Conservation (phyloP, 176 grass and related monocot species). For the Cenchrus purpureus region DNA sequence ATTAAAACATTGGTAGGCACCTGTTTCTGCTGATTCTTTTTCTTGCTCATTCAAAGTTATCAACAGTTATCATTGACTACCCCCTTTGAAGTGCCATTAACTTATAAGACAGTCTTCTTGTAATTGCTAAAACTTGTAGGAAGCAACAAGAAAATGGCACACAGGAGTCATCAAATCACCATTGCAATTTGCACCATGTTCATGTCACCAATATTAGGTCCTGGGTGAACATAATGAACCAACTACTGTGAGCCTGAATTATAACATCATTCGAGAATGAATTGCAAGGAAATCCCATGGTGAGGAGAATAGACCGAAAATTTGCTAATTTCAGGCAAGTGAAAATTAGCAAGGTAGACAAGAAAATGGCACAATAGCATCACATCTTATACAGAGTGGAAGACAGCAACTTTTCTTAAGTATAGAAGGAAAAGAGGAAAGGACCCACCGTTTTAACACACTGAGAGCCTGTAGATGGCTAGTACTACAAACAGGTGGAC, state of each 20-base stretch:
- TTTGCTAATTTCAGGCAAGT: neutral
- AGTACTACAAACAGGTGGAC: neutral
- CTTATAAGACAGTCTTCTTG: neutral
- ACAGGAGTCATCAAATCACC: neutral
- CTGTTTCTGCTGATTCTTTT: slow-evolving; percentile 2
- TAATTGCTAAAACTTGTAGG: neutral
- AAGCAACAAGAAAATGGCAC: neutral
- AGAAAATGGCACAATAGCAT: neutral
- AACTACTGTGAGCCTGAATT: neutral
- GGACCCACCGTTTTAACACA: neutral
- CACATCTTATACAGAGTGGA: neutral
- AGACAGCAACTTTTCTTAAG: neutral
- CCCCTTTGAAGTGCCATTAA: neutral
- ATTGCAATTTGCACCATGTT: neutral
- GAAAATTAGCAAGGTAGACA: neutral
- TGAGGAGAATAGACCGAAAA: neutral
- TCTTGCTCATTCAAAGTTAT: neutral
- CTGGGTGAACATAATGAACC: neutral
- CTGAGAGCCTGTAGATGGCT: neutral
- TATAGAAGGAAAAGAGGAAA: neutral
- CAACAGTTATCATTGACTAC: neutral
- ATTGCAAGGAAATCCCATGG: neutral
- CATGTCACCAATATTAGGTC: neutral
- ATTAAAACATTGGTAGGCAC: neutral
- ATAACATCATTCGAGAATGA: neutral